Conservation (phyloP, 225 moss, liverwort and hornwort species). For the Sphagnum contortum region DNA sequence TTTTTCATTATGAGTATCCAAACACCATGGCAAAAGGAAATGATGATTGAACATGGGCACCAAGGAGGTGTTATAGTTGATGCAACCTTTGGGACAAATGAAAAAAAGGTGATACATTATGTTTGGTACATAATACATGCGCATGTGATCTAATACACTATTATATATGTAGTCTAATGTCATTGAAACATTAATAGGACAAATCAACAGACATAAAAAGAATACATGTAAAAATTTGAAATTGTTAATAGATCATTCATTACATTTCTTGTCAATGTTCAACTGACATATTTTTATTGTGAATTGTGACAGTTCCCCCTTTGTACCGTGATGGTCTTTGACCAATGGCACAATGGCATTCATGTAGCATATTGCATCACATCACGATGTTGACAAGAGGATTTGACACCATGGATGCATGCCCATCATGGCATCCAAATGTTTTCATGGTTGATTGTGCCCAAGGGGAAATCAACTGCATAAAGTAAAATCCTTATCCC, state of each 20-base stretch:
- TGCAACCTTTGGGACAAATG: background rate
- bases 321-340: background rate
- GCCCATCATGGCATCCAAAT: background rate
- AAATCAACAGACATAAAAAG: no score
- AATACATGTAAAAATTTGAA: background rate
- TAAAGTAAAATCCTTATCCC: background rate
- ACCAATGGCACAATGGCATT: background rate
- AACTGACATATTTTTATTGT: background rate
- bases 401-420: background rate
- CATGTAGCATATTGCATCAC: background rate
- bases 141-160: background rate
- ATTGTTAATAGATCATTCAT: background rate
- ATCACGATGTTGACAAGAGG: background rate
- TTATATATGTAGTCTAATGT: background rate
- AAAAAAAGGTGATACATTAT: background rate
- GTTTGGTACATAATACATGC: no score
- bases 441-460: background rate
- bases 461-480: background rate
- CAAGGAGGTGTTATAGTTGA: background rate
- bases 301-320: background rate
- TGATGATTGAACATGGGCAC: background rate
- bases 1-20: background rate
- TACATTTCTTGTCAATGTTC: background rate
- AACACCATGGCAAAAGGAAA: background rate
- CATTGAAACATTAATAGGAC: background rate